phyloP scores from a whole-genome alignment of 805 yeast genomes.

The Candida palmyrensis region DNA sequence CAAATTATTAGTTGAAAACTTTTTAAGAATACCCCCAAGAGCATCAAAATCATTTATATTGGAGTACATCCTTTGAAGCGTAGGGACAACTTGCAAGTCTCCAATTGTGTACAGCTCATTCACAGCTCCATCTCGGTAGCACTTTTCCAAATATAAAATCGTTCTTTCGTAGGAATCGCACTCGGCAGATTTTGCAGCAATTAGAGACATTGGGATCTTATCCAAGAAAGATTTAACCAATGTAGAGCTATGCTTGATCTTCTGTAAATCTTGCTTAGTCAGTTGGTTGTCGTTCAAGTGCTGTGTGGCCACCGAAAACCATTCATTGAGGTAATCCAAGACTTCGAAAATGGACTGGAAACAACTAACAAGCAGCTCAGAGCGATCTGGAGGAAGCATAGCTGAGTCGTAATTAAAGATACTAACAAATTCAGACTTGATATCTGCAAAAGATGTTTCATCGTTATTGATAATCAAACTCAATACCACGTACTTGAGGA shows the following conservation, averaged over 20 bases:
- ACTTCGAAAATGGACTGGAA: slow-evolving; percentile 73
- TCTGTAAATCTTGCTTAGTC: slow-evolving; percentile 13
- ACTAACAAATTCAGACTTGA: slow-evolving; percentile 54
- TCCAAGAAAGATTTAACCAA: slow-evolving; percentile 45
- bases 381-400: slow-evolving; percentile 43
- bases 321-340: slow-evolving; percentile 77
- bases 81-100: slow-evolving; percentile 35
- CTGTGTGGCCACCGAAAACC: slow-evolving; percentile 48
- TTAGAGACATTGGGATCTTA: slow-evolving; percentile 56
- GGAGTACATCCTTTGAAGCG: slow-evolving; percentile 78
- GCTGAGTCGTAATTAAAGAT: slow-evolving; percentile 49
- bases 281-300: slow-evolving; percentile 19
- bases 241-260: slow-evolving; percentile 21
- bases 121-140: slow-evolving; percentile 40
- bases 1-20: slow-evolving; percentile 62
- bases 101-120: slow-evolving; percentile 17
- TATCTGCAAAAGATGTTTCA: slow-evolving; percentile 32
- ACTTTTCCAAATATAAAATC: slow-evolving; percentile 76
- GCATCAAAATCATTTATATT: slow-evolving; percentile 87
- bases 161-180: slow-evolving; percentile 87
- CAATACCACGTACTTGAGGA: slow-evolving; percentile 73
- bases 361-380: slow-evolving; percentile 57
- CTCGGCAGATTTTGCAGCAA: slow-evolving; percentile 77
- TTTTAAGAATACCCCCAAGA: slow-evolving; percentile 76
- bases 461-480: slow-evolving; percentile 52